Conservation (phyloP, 495 filamentous ascomycete species). For the Hapsidospora chrysogenum region DNA sequence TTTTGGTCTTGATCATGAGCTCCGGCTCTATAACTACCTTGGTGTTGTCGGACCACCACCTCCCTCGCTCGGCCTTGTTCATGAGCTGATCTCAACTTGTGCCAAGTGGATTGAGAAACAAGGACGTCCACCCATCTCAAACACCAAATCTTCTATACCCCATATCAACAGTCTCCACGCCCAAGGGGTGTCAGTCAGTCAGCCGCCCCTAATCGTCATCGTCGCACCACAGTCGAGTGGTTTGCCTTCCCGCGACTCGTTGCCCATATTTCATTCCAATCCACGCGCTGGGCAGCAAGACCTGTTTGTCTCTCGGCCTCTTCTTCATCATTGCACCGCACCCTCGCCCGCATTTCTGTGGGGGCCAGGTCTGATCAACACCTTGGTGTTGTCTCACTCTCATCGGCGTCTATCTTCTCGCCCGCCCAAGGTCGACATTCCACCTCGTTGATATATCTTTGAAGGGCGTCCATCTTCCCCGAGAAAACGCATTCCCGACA, state of each 20-base stretch:
- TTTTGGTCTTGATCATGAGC: too few relatives aligned
- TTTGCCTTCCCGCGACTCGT: not conserved
- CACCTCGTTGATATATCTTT: conserved; percentile 2
- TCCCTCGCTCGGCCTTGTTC: too few relatives aligned
- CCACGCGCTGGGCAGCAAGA: too few relatives aligned
- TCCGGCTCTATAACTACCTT: too few relatives aligned
- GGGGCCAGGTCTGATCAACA: not conserved
- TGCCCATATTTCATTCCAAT: not conserved
- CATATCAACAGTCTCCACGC: not conserved
- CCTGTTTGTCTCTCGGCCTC: too few relatives aligned
- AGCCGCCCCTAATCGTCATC: not conserved
- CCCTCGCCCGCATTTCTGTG: not conserved
- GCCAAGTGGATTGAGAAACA: not conserved
- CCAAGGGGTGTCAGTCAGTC: not conserved
- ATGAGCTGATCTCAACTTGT: too few relatives aligned
- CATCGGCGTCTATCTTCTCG: not conserved
- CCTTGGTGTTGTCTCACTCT: conserved; percentile 1
- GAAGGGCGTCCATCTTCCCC: not conserved
- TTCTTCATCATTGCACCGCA: not conserved
- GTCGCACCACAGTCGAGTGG: not conserved
- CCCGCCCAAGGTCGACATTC: not conserved
- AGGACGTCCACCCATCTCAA: not conserved
- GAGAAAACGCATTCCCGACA: conserved; percentile 1
- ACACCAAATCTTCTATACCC: not conserved
- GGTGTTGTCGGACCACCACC: too few relatives aligned